Base-by-base conservation (phyloP, 345 rosid genomes). In the Erysimum cheiranthoides region DNA sequence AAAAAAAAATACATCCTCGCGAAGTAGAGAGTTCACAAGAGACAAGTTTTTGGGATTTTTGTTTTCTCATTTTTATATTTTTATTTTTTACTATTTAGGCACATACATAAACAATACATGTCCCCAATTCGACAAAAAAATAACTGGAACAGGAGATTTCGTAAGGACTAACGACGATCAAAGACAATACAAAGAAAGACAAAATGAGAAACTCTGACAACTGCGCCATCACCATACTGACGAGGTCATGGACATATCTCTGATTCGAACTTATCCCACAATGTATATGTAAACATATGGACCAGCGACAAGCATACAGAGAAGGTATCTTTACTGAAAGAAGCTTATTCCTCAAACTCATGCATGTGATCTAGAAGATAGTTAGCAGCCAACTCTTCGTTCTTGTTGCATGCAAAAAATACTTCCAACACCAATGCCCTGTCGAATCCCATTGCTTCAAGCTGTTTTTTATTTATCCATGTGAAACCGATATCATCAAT, bases 341-440 rank as follows among this genome's bases (percentile, higher is more conserved):
- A 16, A 45, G 17, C 86, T 84, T 84, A 93, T 75, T 89, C 97
- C 85, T 91, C 91, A 10, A 88, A 86, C 62, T 93, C 97, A 18
- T 90, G 86, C 81, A 88, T 92, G 80, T 91, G 98, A 73, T 93
- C 97, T 46, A 91, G 73, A 61, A 91, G 97, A 82, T 91, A 88
- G 83, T 93, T 93, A 56, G 97, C 97, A 12, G 98, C 98, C 77
- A 91, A 78, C 76, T 90, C 98, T 74, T 91, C 97, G 59, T 93
- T 83, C 87, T 91, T 91, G 87, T 93, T 88, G 87, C 98, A 93
- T 10, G 98, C 97, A 66, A 93, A 89, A 80, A 85, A 93, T 67
- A 86, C 98, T 75, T 93, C 97, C 73, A 90, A 73, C 28, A 89
- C 98, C 25, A 86, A 78, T 17, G 85, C 85, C 66, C 94, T 85